Evolutionary conservation across 2,329 filamentous ascomycete genomes (phyloP).

Genomic region (Colletotrichum musicola): DNA sequence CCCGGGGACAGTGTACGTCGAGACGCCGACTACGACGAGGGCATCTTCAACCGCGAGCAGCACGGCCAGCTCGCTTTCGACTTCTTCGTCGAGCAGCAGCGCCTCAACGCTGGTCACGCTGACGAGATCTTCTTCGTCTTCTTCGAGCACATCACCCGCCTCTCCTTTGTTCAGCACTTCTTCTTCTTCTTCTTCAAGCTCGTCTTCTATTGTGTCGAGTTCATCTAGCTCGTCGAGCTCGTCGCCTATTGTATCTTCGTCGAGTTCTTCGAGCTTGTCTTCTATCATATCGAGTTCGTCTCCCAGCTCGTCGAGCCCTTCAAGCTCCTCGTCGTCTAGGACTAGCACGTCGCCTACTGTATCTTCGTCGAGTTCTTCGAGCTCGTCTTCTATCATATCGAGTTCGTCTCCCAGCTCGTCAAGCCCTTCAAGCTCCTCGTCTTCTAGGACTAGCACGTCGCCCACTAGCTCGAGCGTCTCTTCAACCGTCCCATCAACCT

Average conservation of each 20-base stretch:
- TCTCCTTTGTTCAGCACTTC: conserved; percentile 7
- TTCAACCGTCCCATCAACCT: not conserved
- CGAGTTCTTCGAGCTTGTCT: not conserved
- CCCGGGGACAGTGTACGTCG: conserved; percentile 20
- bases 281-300: conserved; percentile 9
- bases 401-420: not conserved
- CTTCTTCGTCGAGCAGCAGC: not conserved
- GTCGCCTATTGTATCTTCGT: not conserved
- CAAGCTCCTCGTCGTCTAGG: not conserved
- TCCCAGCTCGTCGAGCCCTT: not conserved
- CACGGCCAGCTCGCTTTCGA: not conserved
- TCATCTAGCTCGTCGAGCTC: not conserved
- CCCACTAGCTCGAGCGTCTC: no score
- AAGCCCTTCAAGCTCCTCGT: not conserved
- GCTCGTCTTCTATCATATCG: conserved; percentile 12
- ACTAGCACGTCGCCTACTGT: not conserved
- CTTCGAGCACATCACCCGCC: not conserved
- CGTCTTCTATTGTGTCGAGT: not conserved
- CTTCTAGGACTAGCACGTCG: not conserved
- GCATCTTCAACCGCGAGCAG: not conserved
- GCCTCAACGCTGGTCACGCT: conserved; percentile 8
- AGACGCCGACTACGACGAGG: conserved; percentile 10
- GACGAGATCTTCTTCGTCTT: conserved; percentile 21
- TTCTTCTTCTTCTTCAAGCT: not conserved
- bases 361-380: conserved; percentile 8